phyloP scores from a whole-genome alignment of 1,284 basidiomycete species.

The Ustilago loliicola region DNA sequence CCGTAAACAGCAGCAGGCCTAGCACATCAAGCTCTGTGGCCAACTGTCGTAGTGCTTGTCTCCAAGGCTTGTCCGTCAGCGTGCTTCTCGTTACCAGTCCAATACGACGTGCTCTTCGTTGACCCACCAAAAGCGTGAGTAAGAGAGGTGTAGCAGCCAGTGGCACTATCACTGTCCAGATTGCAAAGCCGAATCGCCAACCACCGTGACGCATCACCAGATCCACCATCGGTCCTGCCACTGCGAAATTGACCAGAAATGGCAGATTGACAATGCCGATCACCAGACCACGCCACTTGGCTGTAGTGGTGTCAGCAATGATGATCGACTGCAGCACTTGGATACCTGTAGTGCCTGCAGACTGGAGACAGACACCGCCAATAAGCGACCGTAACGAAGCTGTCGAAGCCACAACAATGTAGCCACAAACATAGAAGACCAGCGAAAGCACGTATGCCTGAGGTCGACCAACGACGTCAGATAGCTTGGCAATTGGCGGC shows the following conservation, averaged over 20 bases:
- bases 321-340: conserved; percentile 73
- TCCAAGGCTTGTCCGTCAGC: conserved; percentile 42
- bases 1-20: conserved; percentile 79
- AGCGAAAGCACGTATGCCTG: conserved; percentile 77
- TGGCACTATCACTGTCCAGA: conserved; percentile 70
- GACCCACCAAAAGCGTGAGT: conserved; percentile 62
- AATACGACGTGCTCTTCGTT: conserved; percentile 54
- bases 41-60: conserved; percentile 41
- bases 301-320: conserved; percentile 81
- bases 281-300: conserved; percentile 82
- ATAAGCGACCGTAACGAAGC: conserved; percentile 75
- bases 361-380: conserved; percentile 74
- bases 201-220: conserved; percentile 74
- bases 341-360: conserved; percentile 70
- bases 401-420: conserved; percentile 79
- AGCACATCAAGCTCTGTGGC: conserved; percentile 76
- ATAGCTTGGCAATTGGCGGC: conserved; percentile 83
- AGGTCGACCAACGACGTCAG: conserved; percentile 76
- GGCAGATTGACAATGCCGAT: conserved; percentile 76
- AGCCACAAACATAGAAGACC: conserved; percentile 73
- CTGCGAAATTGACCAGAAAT: conserved; percentile 76
- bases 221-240: conserved; percentile 78
- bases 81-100: conserved; percentile 47
- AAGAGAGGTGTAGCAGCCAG: conserved; percentile 65
- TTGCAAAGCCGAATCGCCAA: conserved; percentile 84